A percentile compares a stretch with the other conserved stretches of the same genome.
Evolutionary conservation across 305 asterid genomes (phyloP).

Genomic region (Fraxinus floribunda): DNA sequence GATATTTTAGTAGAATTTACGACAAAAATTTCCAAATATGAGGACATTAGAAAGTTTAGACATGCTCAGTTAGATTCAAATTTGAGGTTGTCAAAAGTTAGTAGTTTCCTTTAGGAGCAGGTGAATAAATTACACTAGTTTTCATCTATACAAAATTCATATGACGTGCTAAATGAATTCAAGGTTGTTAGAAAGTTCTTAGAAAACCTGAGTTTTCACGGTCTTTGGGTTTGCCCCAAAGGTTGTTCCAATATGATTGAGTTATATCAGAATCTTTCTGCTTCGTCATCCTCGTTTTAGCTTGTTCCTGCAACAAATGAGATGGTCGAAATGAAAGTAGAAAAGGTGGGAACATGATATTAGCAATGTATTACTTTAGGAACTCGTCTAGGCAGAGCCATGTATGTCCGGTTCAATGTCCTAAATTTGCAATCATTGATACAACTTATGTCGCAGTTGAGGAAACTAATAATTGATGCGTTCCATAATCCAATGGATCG

Average conservation of each 20-base stretch:
- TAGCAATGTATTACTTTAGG: background rate
- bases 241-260: slow-evolving; percentile 64
- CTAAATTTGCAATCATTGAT: background rate
- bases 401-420: background rate
- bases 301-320: slow-evolving; percentile 57
- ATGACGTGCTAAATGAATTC: background rate
- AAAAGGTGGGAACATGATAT: background rate
- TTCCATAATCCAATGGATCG: background rate
- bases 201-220: slow-evolving; percentile 44
- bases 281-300: slow-evolving; percentile 66
- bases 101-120: background rate
- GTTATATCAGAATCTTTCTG: slow-evolving; percentile 62
- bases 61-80: background rate
- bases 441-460: background rate
- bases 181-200: background rate
- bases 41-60: background rate
- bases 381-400: background rate
- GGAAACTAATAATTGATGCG: background rate
- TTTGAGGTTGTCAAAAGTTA: background rate
- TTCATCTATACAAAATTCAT: background rate
- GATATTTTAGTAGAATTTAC: background rate
- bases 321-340: background rate
- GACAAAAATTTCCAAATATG: background rate
- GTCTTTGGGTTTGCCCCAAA: slow-evolving; percentile 68
- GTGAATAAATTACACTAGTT: background rate